A percentile compares a stretch with the other conserved stretches of the same genome.
Evolutionary conservation across 495 filamentous ascomycete genomes (phyloP).

Genomic region (Apiosordaria backusii): DNA sequence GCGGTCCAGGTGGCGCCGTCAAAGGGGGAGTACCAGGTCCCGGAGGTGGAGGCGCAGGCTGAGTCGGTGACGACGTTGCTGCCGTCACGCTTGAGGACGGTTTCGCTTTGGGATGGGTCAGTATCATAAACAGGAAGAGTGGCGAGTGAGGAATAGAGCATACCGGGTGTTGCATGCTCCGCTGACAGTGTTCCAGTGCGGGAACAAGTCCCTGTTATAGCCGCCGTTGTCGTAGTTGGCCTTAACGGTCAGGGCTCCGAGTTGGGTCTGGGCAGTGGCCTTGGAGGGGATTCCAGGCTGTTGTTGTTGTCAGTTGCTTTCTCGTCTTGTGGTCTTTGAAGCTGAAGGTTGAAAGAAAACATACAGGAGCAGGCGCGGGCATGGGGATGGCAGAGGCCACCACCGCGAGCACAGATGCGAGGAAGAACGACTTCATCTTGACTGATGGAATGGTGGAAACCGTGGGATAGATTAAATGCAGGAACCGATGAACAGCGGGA

Average conservation of each 20-base stretch:
- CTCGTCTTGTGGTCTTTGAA: background rate
- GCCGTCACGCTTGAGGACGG: conserved; percentile 67
- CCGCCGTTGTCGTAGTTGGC: conserved; percentile 48
- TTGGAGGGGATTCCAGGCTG: conserved; percentile 59
- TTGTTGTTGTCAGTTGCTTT: background rate
- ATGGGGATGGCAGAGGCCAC: conserved; percentile 26
- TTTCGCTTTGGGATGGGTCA: conserved; percentile 46
- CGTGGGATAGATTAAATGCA: background rate
- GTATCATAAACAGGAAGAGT: background rate
- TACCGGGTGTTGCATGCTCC: conserved; percentile 57
- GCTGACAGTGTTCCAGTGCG: conserved; percentile 61
- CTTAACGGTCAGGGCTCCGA: conserved; percentile 53
- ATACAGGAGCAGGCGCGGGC: conserved; percentile 27
- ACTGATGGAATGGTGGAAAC: background rate
- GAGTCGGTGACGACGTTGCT: conserved; percentile 47
- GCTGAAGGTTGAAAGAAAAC: too few relatives aligned
- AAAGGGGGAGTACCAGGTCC: conserved; percentile 62
- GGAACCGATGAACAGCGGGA: background rate
- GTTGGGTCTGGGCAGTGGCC: conserved; percentile 49
- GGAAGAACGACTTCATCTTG: conserved; percentile 28
- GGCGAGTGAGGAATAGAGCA: background rate
- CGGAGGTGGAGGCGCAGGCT: conserved; percentile 55
- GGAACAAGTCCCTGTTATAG: conserved; percentile 63
- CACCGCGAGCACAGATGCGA: conserved; percentile 23
- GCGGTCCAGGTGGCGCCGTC: conserved; percentile 67